Evolutionary conservation across 1,139 yeast genomes (phyloP).

Genomic region (Hemisphaericaspora subhashii): DNA sequence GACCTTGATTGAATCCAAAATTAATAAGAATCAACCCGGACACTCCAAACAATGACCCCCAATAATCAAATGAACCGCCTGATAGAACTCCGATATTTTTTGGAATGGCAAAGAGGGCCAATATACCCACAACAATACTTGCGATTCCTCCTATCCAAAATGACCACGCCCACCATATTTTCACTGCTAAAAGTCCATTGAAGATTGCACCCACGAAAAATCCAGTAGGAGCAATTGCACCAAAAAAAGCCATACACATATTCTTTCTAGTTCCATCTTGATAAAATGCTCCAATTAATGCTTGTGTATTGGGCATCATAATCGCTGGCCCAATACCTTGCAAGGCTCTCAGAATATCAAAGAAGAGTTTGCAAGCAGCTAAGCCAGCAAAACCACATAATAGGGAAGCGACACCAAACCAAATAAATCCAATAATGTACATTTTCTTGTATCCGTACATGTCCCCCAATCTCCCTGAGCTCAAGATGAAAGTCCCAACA

Average conservation of each 20-base stretch:
- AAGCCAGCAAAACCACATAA: constrained; percentile 52
- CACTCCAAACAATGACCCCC: constrained; percentile 49
- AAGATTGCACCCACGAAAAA: constrained; percentile 52
- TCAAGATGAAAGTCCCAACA: constrained; percentile 60
- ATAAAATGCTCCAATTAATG: constrained; percentile 52
- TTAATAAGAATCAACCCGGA: constrained; percentile 50
- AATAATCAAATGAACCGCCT: constrained; percentile 41
- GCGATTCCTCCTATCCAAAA: constrained; percentile 50
- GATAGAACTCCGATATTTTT: constrained; percentile 25
- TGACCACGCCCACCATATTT: constrained; percentile 58
- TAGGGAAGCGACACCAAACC: constrained; percentile 51
- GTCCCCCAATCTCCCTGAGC: constrained; percentile 67
- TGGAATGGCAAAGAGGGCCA: constrained; percentile 46
- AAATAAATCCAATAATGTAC: constrained; percentile 47
- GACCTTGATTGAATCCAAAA: constrained; percentile 64
- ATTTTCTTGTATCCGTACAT: constrained; percentile 55
- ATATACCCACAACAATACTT: constrained; percentile 25
- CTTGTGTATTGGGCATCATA: constrained; percentile 56
- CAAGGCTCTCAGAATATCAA: constrained; percentile 52
- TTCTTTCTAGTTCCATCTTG: constrained; percentile 44
- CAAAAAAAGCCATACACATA: constrained; percentile 49
- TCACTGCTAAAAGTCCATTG: constrained; percentile 41
- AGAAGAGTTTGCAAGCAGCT: constrained; percentile 41
- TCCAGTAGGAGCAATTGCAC: constrained; percentile 62
- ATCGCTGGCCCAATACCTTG: constrained; percentile 65